Conservation (phyloP, 208 protist genomes). For the Borovskyia barvae region DNA sequence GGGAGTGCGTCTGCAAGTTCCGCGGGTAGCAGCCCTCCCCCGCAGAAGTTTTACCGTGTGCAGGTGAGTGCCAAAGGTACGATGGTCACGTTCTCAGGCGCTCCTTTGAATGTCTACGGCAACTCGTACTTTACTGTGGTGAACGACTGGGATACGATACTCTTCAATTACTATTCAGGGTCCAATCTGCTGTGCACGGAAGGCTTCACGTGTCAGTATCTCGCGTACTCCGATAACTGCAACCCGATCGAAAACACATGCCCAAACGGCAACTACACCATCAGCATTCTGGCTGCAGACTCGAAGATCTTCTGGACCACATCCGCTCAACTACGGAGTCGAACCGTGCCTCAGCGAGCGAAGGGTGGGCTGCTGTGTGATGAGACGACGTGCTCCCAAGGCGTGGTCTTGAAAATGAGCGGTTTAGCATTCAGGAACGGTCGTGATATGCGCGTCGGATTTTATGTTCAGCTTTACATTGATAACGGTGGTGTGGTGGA, state of each 20-base stretch:
- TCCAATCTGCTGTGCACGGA: neutral
- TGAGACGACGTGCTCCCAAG: neutral
- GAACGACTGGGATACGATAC: no score
- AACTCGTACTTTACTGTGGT: neutral
- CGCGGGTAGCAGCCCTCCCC: neutral
- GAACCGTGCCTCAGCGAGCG: neutral
- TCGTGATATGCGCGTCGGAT: no score
- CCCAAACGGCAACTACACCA: slow-evolving; percentile 28
- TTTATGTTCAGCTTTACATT: slow-evolving; percentile 11
- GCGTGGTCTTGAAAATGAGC: neutral
- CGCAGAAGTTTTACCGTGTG: slow-evolving; percentile 14
- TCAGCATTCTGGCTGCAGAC: slow-evolving; percentile 24
- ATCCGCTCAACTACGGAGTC: neutral
- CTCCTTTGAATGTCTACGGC: neutral
- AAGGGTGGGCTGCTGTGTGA: neutral
- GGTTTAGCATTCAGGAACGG: no score
- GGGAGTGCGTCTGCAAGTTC: no score
- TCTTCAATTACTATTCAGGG: neutral
- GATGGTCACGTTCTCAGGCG: neutral
- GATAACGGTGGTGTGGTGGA: slow-evolving; percentile 1
- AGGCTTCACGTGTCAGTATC: neutral
- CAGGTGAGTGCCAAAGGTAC: neutral
- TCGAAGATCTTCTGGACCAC: neutral
- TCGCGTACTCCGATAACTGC: neutral
- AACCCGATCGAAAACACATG: slow-evolving; percentile 12